These are phyloP conservation scores for Penicillium glabrum DNA, from an alignment of 2,329 filamentous ascomycete species.

Conservation along the genomic window DNA sequence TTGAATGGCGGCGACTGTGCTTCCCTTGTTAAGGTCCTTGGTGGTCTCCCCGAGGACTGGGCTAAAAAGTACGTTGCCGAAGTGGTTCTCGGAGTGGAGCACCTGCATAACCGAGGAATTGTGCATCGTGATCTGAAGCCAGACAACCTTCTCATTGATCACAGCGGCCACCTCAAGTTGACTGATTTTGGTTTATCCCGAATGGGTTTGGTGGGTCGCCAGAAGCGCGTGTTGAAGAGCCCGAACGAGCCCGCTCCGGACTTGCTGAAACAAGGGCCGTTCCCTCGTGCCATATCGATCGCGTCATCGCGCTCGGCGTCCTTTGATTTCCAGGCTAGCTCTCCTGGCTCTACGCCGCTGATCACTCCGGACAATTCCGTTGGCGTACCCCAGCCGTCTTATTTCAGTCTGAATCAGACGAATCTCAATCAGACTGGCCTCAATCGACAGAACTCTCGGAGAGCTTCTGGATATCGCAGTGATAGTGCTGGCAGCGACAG, in stretches of 20 bases:
- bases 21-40: conserved; percentile 90
- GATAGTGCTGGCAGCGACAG: conserved; percentile 91
- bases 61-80: conserved; percentile 96
- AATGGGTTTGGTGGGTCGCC: conserved; percentile 94
- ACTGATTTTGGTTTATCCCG: conserved; percentile 96
- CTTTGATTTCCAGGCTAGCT: conserved; percentile 81
- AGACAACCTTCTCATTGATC: conserved; percentile 94
- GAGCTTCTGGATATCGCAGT: conserved; percentile 79
- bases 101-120: conserved; percentile 90
- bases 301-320: conserved; percentile 91
- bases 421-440: conserved; percentile 50
- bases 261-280: conserved; percentile 86
- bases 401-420: conserved; percentile 69
- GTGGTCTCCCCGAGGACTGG: conserved; percentile 93
- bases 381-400: conserved; percentile 80
- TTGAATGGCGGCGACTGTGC: conserved; percentile 96
- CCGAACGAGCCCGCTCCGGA: conserved; percentile 84
- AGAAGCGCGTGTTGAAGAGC: conserved; percentile 84
- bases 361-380: conserved; percentile 75
- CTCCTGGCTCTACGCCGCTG: conserved; percentile 79
- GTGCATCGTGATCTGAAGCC: conserved; percentile 97
- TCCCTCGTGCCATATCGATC: conserved; percentile 79
- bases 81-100: conserved; percentile 93
- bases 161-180: conserved; percentile 92
- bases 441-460: conserved; percentile 62